A percentile compares a stretch with the other conserved stretches of the same genome.
Conservation (phyloP, 1,284 basidiomycete species). For the Sanguinoderma infundibulare region DNA sequence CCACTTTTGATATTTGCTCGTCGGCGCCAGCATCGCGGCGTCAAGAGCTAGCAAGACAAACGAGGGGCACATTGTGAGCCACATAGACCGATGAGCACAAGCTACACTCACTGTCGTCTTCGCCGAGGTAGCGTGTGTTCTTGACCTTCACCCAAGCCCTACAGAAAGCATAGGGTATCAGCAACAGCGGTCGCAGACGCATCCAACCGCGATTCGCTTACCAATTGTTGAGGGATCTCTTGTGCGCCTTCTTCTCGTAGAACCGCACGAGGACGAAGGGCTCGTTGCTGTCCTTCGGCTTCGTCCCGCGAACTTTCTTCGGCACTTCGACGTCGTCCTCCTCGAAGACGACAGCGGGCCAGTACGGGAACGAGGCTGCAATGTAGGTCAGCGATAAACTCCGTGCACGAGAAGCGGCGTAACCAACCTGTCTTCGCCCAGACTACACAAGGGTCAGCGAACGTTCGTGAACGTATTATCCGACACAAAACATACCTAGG, state of each 20-base stretch:
- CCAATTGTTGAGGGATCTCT: conserved; percentile 43
- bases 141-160: conserved; percentile 45
- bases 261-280: conserved; percentile 50
- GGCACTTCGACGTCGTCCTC: conserved; percentile 45
- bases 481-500: conserved; percentile 35
- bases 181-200: background rate
- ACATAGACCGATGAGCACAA: background rate
- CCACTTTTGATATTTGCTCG: conserved; percentile 37
- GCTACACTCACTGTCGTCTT: conserved; percentile 43
- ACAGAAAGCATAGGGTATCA: conserved; percentile 3
- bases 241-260: conserved; percentile 45
- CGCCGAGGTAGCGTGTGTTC: conserved; percentile 45
- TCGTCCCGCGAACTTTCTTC: conserved; percentile 33
- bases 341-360: conserved; percentile 48
- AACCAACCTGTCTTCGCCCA: conserved; percentile 46
- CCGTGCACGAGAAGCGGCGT: background rate
- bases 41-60: conserved; percentile 32
- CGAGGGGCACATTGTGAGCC: no score
- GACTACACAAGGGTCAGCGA: conserved; percentile 32
- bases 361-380: conserved; percentile 47
- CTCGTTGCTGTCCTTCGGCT: conserved; percentile 17
- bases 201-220: conserved; percentile 22
- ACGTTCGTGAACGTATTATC: background rate
- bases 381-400: background rate
- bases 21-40: conserved; percentile 31